Evolutionary conservation across 345 rosid species (phyloP), one percentile per base, ranked within the genome.

Genomic region (Psidium guajava): DNA sequence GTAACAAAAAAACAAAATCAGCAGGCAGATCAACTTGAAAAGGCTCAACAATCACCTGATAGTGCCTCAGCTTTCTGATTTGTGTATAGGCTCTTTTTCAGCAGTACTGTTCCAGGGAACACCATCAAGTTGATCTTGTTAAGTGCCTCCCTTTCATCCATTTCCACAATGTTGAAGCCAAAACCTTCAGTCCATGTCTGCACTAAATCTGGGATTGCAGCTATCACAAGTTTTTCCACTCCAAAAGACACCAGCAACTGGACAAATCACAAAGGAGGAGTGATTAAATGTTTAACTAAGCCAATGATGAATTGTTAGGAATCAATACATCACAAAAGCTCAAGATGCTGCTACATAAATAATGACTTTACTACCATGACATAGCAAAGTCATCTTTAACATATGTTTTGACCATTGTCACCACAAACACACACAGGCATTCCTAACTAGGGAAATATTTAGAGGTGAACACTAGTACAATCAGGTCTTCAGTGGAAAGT

Each of bases 181-280:
- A 97, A 97, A 89, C 98, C 98, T 64, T 87, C 64, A 1, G 93
- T 94, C 99, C 99, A 97, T 42, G 98, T 97, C 85, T 95, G 94
- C 86, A 94, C 93, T 77, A 95, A 86, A 86, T 88, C 89, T 80
- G 98, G 99, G 89, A 97, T 92, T 73, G 99, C 98, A 51, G 99
- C 93, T 85, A 97, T 91, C 86, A 97, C 95, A 52, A 97, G 96
- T 88, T 90, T 94, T 90, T 94, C 94, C 91, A 95, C 99, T 89
- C 93, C 94, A 82, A 94, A 87, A 80, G 95, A 94, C 82, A 88
- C 90, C 58, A 97, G 93, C 88, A 94, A 89, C 99, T 97, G 90
- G 85, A 86, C 82, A 53, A 16, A 53, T 40, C 54, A 82, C 27
- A 44, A 32, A 50, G 28, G 36, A 28, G 50, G 58, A 61, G 49